Base-by-base conservation (phyloP, 768 basidiomycete species). In the Hysterangium stoloniferum region DNA sequence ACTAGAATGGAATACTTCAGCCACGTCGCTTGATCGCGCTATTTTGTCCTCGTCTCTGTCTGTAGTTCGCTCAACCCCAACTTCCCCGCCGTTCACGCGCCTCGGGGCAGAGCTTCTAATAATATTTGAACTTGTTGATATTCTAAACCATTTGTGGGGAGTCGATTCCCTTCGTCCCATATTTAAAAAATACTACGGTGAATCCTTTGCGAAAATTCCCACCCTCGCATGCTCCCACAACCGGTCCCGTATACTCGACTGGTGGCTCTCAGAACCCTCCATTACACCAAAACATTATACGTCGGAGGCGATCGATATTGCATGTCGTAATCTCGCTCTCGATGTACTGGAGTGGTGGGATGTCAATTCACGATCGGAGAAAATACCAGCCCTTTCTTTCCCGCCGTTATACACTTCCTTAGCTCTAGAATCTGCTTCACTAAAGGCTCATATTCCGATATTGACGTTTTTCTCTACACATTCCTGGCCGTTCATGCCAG, bases 261-360 rank as follows among this genome's bases (percentile, higher is more conserved):
- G 91, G 90, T 92, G 88, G 81, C 80, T 82, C 57, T 73, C 79
- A 54, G 76, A 72, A 29, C 71, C 74, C 45, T 76, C 82, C 43
- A 73, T 78, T 33, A 75, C 83, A 58, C 73, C 81, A 7, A 61
- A 60, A 15, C 48, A 45, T 17, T 38, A 60, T 48, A 71, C 85
- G 40, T 70, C 79, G 12, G 81, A 88, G 24, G 82, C 86, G 0
- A 73, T 94, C 25, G 86, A 91, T 54, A 79, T 78, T 27, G 88
- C 91, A 13, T 89, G 86, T 22, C 74, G 85, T 22, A 78, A 80
- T 53, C 88, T 90, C 0, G 80, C 84, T 57, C 75, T 88, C 24
- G 66, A 68, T 9, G 84, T 86, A 11, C 75, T 91, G 19, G 80
- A 87, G 53, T 91, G 89, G 89, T 91, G 89, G 90, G 24, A 43